Evolutionary conservation across 768 basidiomycete species (phyloP).

Genomic region (Pleurotus platypus): DNA sequence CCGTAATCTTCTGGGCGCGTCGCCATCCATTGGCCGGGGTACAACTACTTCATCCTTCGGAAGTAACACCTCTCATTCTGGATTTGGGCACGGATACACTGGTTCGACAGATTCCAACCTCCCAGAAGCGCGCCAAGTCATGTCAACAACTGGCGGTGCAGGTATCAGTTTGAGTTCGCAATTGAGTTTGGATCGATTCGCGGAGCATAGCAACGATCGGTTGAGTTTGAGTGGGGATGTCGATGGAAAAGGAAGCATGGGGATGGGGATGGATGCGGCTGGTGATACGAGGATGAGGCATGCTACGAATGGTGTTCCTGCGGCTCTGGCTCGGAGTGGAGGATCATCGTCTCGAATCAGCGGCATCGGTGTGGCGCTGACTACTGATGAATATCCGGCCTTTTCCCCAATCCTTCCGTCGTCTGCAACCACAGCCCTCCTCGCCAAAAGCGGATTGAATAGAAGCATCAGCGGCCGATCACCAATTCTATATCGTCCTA

Average conservation of each 20-base stretch:
- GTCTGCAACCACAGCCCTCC: background rate
- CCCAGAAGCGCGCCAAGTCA: background rate
- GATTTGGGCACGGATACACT: background rate
- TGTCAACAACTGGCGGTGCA: background rate
- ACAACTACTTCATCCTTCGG: background rate
- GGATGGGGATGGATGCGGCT: background rate
- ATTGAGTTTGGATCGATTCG: constrained; percentile 3
- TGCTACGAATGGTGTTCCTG: background rate
- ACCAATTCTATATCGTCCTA: background rate
- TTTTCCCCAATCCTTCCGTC: background rate
- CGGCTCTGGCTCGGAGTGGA: background rate
- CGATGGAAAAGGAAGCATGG: background rate
- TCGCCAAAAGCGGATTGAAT: background rate
- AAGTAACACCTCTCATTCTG: background rate
- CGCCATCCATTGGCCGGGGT: background rate
- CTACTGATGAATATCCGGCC: background rate
- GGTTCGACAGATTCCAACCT: background rate
- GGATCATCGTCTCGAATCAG: background rate
- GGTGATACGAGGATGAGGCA: background rate
- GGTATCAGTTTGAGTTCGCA: constrained; percentile 4
- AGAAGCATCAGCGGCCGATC: background rate
- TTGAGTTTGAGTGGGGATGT: background rate
- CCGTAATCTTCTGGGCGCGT: background rate
- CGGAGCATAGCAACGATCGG: background rate
- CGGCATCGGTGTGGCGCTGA: background rate